Percentiles rank a stretch among this genome's conserved stretches.
These are phyloP conservation scores for Saccharata proteae DNA, from an alignment of 2,329 filamentous ascomycete genomes.

Conservation along the genomic window DNA sequence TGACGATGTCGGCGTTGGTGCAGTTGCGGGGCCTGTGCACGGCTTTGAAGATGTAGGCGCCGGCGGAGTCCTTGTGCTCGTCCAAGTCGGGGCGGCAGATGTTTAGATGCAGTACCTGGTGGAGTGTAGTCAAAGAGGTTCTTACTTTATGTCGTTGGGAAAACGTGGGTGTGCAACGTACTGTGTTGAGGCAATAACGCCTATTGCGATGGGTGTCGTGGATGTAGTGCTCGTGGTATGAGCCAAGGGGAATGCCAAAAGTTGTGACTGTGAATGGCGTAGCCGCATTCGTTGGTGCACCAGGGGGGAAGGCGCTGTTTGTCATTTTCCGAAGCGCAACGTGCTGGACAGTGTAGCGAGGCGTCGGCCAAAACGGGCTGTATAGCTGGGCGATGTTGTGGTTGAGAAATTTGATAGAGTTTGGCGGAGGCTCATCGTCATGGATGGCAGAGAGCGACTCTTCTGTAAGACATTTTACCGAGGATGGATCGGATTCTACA, in stretches of 20 bases:
- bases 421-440: background rate
- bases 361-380: too few relatives aligned
- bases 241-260: conserved; percentile 3
- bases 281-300: background rate
- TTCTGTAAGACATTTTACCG: too few relatives aligned
- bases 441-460: background rate
- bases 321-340: background rate
- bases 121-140: background rate
- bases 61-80: conserved; percentile 2
- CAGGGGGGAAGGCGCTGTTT: conserved; percentile 1
- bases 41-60: conserved; percentile 14
- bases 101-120: conserved; percentile 10
- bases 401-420: background rate
- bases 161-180: too few relatives aligned
- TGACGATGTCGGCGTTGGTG: conserved; percentile 6
- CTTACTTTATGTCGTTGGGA: background rate
- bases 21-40: conserved; percentile 11
- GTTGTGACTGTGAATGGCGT: conserved; percentile 1
- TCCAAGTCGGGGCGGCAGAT: conserved; percentile 6
- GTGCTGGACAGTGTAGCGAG: too few relatives aligned
- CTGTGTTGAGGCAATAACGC: conserved; percentile 1
- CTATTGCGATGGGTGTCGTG: background rate
- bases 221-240: conserved; percentile 2
- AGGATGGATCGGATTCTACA: too few relatives aligned
- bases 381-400: background rate